A percentile compares a stretch with the other conserved stretches of the same genome.
phyloP scores from a whole-genome alignment of 2,329 filamentous ascomycete genomes.

The Hortaea werneckii region DNA sequence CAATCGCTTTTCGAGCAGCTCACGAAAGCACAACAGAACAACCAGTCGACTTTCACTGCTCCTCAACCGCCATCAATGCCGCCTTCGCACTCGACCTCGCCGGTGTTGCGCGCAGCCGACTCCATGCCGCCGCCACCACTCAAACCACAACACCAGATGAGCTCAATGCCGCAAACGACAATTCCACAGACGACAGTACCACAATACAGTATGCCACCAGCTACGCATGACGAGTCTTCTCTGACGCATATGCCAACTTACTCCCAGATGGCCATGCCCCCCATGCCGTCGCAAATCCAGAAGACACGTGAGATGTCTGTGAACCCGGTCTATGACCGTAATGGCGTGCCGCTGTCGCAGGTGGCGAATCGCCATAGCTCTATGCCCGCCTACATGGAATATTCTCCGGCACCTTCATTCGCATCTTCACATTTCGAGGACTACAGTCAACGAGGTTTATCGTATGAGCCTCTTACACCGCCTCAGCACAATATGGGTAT shows the following conservation, averaged over 20 bases:
- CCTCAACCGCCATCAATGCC: conserved; percentile 25
- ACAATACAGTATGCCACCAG: conserved; percentile 29
- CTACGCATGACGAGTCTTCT: conserved; percentile 49
- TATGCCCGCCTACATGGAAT: conserved; percentile 98
- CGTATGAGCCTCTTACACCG: conserved; percentile 92
- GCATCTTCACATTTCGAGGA: conserved; percentile 98
- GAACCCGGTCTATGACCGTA: conserved; percentile 70
- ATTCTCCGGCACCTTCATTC: conserved; percentile 94
- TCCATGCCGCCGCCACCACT: conserved; percentile 88
- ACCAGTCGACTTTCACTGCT: conserved; percentile 74
- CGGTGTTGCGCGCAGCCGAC: conserved; percentile 82
- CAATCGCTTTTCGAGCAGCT: conserved; percentile 98
- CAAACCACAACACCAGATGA: conserved; percentile 50
- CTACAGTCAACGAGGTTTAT: conserved; percentile 91
- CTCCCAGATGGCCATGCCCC: conserved; percentile 60
- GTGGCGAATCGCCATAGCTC: conserved; percentile 88
- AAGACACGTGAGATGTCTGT: conserved; percentile 82
- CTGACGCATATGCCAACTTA: conserved; percentile 59
- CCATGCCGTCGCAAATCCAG: conserved; percentile 60
- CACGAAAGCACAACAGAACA: conserved; percentile 97
- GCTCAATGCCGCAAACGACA: conserved; percentile 30
- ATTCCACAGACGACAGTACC: conserved; percentile 20
- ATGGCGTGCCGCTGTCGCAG: conserved; percentile 73
- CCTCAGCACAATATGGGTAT: conserved; percentile 84
- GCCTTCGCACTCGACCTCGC: conserved; percentile 74